Conservation (phyloP, 495 filamentous ascomycete genomes). For the Hypoxylon trugodes region DNA sequence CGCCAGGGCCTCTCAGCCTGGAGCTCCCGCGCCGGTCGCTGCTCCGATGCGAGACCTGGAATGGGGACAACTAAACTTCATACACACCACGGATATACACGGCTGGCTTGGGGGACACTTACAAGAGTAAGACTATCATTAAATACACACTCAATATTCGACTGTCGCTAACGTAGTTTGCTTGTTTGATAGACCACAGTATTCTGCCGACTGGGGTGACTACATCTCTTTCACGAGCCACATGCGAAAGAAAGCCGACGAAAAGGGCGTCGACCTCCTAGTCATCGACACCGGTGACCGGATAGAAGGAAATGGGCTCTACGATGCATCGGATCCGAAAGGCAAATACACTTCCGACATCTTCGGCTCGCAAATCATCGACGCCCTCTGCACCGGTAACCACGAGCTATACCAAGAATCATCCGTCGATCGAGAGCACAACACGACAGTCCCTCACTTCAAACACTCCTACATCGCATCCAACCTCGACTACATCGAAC, state of each 20-base stretch:
- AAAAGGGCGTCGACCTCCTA: constrained; percentile 79
- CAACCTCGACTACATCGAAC: constrained; percentile 88
- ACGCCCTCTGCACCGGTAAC: constrained; percentile 89
- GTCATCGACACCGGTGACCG: constrained; percentile 94
- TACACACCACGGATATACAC: constrained; percentile 94
- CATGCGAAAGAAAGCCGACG: constrained; percentile 79
- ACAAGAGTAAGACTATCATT: constrained; percentile 71
- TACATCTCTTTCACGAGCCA: constrained; percentile 92
- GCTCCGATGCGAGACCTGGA: constrained; percentile 82
- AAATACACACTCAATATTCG: background rate
- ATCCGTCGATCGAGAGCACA: constrained; percentile 79
- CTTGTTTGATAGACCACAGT: constrained; percentile 75
- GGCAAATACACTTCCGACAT: constrained; percentile 89
- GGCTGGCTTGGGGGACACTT: constrained; percentile 96
- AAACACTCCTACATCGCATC: constrained; percentile 80
- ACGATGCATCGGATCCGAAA: constrained; percentile 87
- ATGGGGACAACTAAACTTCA: constrained; percentile 93
- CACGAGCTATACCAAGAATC: constrained; percentile 90
- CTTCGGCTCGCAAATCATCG: constrained; percentile 79
- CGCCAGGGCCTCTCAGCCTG: constrained; percentile 74
- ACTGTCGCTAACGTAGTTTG: constrained; percentile 35
- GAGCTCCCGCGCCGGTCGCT: constrained; percentile 77
- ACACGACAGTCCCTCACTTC: constrained; percentile 80
- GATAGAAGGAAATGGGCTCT: constrained; percentile 96
- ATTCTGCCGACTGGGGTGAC: constrained; percentile 96